These are phyloP conservation scores for Cercospora sp. DNA, from an alignment of 2,329 filamentous ascomycete genomes.

Conservation along the genomic window DNA sequence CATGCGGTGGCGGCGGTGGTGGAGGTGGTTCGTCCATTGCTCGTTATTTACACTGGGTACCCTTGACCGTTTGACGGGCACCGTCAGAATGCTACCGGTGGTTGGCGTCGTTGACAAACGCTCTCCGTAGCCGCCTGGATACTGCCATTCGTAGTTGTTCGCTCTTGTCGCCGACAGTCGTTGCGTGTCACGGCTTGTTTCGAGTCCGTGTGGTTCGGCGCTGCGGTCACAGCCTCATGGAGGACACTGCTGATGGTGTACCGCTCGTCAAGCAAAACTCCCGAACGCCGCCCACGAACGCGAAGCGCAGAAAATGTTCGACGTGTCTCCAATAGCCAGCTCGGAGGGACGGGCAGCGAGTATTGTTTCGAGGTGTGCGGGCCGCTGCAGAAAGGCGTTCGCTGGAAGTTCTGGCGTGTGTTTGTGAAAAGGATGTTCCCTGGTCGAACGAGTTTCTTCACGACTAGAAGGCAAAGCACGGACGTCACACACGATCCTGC, in stretches of 20 bases:
- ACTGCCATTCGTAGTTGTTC: constrained; percentile 8
- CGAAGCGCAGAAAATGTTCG: neutral
- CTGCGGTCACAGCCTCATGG: neutral
- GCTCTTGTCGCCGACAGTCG: neutral
- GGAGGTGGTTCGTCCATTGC: constrained; percentile 56
- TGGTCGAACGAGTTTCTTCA: constrained; percentile 5
- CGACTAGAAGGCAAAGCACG: neutral
- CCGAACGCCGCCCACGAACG: neutral
- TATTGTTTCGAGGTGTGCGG: neutral
- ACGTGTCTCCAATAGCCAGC: neutral
- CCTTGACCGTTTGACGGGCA: constrained; percentile 10
- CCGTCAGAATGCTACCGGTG: constrained; percentile 7
- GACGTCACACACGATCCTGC: neutral
- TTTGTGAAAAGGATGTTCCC: constrained; percentile 6
- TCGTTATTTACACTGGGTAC: constrained; percentile 12
- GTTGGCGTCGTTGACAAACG: constrained; percentile 5
- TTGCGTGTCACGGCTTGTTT: constrained; percentile 1
- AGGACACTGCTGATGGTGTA: neutral
- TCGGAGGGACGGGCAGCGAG: neutral
- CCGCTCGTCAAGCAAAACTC: constrained; percentile 4
- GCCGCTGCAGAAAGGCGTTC: constrained; percentile 6
- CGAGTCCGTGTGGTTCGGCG: neutral
- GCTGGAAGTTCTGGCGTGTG: neutral
- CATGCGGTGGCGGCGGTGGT: constrained; percentile 84
- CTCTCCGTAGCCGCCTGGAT: constrained; percentile 3